Evolutionary conservation across 257 asterid species (phyloP).

Genomic region (Solanum etuberosum): DNA sequence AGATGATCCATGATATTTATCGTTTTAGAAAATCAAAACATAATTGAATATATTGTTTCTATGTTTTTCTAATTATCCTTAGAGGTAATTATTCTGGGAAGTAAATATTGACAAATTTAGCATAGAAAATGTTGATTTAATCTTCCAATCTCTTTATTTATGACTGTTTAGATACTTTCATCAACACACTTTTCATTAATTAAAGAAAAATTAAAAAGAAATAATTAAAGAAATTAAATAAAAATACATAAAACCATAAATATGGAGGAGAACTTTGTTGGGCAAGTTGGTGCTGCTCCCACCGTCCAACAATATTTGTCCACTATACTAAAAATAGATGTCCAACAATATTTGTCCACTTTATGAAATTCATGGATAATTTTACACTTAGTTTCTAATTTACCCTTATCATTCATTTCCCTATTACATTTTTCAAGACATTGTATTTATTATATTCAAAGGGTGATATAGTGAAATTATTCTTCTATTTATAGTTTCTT

Average conservation of each 20-base stretch:
- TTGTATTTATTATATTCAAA: too few species aligned
- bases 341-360: too few species aligned
- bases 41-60: not conserved
- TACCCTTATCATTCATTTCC: too few species aligned
- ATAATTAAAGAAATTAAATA: not conserved
- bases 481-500: too few species aligned
- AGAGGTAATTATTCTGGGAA: not conserved
- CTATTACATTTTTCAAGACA: too few species aligned
- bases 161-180: not conserved
- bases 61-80: not conserved
- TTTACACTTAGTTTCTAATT: too few species aligned
- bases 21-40: not conserved
- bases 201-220: not conserved
- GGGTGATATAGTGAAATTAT: too few species aligned
- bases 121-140: not conserved
- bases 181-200: not conserved
- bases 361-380: too few species aligned
- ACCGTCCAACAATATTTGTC: rapidly evolving
- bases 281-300: not conserved
- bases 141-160: not conserved
- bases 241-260: not conserved
- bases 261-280: not conserved
- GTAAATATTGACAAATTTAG: not conserved
- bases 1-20: rapidly evolving
- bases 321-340: too few species aligned